Conservation (phyloP, 1,284 basidiomycete genomes). For the Leucoagaricus sp. region DNA sequence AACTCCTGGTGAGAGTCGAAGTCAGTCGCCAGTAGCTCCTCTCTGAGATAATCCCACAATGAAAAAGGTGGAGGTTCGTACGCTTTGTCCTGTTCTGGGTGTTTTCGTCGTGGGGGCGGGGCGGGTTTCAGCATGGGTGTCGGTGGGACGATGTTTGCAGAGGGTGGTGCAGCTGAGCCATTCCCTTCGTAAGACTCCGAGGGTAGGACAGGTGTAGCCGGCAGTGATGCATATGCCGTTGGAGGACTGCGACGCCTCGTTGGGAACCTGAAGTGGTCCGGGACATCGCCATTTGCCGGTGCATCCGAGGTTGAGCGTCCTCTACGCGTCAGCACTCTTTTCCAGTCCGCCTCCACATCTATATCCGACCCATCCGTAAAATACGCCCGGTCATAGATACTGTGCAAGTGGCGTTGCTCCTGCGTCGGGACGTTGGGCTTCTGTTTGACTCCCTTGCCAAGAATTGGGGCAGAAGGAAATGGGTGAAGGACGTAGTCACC, state of each 20-base stretch:
- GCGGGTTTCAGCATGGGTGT: conserved; percentile 11
- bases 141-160: conserved; percentile 2
- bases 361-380: conserved; percentile 19
- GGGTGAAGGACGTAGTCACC: neutral
- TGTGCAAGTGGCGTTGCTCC: conserved; percentile 6
- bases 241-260: conserved; percentile 3
- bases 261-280: conserved; percentile 9
- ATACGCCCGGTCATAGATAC: conserved; percentile 7
- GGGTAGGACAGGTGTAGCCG: conserved; percentile 15
- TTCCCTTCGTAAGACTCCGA: conserved; percentile 5
- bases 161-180: neutral
- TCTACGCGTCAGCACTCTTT: neutral
- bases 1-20: conserved; percentile 92
- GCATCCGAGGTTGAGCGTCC: conserved; percentile 6
- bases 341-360: conserved; percentile 13
- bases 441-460: neutral
- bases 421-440: neutral
- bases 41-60: conserved; percentile 89
- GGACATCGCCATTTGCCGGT: conserved; percentile 1
- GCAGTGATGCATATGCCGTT: conserved; percentile 18
- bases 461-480: conserved; percentile 3
- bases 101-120: conserved; percentile 10
- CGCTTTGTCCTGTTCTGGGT: conserved; percentile 13
- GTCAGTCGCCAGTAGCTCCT: conserved; percentile 87
- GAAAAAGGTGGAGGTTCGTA: conserved; percentile 57